Conservation (phyloP, 2,329 filamentous ascomycete genomes). For the Botrytis porri region DNA sequence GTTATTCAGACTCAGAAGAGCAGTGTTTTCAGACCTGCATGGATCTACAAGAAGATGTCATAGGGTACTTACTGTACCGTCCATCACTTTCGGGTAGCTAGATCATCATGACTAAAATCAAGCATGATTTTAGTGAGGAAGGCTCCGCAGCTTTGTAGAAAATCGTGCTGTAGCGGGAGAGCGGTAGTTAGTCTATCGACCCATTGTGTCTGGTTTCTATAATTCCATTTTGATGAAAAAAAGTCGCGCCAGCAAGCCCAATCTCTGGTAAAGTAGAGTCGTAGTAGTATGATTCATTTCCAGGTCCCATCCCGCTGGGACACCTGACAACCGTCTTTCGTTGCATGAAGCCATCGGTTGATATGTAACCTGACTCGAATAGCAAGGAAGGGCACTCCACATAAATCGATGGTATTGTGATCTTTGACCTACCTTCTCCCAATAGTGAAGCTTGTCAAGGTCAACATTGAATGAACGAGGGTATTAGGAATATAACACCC, state of each 20-base stretch:
- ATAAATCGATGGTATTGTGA: conserved; percentile 15
- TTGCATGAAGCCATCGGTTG: conserved; percentile 8
- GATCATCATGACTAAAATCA: background rate
- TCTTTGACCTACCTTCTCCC: conserved; percentile 9
- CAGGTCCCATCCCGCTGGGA: conserved; percentile 16
- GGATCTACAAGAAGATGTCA: background rate
- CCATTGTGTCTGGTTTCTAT: background rate
- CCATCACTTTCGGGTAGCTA: background rate
- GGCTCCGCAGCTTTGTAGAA: background rate
- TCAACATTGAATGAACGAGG: conserved; percentile 11
- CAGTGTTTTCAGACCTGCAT: background rate
- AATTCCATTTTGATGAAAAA: background rate
- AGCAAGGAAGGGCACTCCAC: conserved; percentile 8
- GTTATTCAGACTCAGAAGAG: background rate
- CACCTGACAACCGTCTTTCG: conserved; percentile 1
- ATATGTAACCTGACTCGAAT: conserved; percentile 8
- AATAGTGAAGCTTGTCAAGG: conserved; percentile 10
- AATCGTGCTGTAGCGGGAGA: background rate
- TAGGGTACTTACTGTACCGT: background rate
- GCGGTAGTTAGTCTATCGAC: background rate
- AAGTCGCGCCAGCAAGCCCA: background rate
- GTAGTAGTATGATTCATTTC: background rate
- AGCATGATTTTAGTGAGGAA: background rate
- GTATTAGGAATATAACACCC: conserved; percentile 15
- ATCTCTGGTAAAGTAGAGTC: conserved; percentile 6